These are phyloP conservation scores for Trichoderma reesei DNA, from an alignment of 495 filamentous ascomycete genomes.

Conservation along the genomic window DNA sequence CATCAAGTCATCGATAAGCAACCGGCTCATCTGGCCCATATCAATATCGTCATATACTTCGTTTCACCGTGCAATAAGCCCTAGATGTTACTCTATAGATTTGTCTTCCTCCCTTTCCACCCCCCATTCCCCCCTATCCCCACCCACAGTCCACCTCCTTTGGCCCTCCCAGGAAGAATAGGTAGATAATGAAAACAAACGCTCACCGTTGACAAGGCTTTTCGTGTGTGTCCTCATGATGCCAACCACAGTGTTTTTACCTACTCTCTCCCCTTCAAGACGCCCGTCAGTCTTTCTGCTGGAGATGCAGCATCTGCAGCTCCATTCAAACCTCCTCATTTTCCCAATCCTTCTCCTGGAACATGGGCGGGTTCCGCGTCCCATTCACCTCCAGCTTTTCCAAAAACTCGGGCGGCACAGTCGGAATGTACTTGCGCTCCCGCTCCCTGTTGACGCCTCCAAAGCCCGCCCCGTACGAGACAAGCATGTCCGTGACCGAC, in stretches of 20 bases:
- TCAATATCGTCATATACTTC: not conserved
- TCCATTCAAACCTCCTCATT: conserved; percentile 35
- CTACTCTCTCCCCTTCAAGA: not conserved
- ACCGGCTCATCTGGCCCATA: not conserved
- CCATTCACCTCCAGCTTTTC: conserved; percentile 67
- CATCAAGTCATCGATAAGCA: not conserved
- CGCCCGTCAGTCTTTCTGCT: not conserved
- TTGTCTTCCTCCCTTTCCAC: conserved; percentile 12
- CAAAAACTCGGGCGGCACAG: conserved; percentile 86
- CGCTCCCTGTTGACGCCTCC: conserved; percentile 86
- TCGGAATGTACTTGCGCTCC: conserved; percentile 93
- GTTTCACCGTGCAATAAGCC: conserved; percentile 2
- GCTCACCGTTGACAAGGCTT: not conserved
- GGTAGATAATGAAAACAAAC: not conserved
- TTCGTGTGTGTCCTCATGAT: not conserved
- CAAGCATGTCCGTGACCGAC: conserved; percentile 93
- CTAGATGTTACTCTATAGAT: conserved; percentile 10
- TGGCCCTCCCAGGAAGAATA: too few relatives aligned
- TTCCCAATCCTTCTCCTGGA: conserved; percentile 40
- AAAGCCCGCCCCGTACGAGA: conserved; percentile 89
- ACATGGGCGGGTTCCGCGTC: conserved; percentile 27
- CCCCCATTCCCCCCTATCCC: too few relatives aligned
- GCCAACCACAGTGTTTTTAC: not conserved
- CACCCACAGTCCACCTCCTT: too few relatives aligned
- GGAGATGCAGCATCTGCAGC: not conserved